These are phyloP conservation scores for Odonthalia washingtoniensis DNA, from an alignment of 31 red algal species.

Conservation along the genomic window DNA sequence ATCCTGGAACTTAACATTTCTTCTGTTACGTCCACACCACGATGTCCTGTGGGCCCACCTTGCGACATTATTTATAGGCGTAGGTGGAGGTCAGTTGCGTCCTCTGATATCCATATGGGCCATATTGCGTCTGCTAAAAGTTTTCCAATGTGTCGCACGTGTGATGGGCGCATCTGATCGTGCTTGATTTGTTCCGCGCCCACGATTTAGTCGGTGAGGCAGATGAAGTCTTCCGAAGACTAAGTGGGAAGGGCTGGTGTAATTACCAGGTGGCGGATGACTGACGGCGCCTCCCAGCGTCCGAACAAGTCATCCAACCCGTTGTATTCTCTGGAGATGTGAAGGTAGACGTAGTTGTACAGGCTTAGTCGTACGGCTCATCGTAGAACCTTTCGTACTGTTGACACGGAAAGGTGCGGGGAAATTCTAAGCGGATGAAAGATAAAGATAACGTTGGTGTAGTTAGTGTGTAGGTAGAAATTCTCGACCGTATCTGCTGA, in stretches of 20 bases:
- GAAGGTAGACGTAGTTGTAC: neutral
- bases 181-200: neutral
- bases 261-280: neutral
- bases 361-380: neutral
- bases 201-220: neutral
- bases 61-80: neutral
- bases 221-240: neutral
- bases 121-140: neutral
- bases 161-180: neutral
- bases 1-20: neutral
- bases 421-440: neutral
- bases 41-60: neutral
- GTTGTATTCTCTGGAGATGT: neutral
- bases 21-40: neutral
- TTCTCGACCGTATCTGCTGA: neutral
- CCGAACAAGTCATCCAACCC: neutral
- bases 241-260: neutral
- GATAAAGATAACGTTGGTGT: neutral
- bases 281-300: neutral
- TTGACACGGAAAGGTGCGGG: neutral
- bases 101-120: neutral
- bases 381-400: neutral
- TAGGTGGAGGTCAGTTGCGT: neutral
- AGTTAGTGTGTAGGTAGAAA: neutral
- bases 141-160: neutral